These are phyloP conservation scores for Haplosporangium sp. DNA, from an alignment of 371 early-diverging fungal species.

Conservation along the genomic window DNA sequence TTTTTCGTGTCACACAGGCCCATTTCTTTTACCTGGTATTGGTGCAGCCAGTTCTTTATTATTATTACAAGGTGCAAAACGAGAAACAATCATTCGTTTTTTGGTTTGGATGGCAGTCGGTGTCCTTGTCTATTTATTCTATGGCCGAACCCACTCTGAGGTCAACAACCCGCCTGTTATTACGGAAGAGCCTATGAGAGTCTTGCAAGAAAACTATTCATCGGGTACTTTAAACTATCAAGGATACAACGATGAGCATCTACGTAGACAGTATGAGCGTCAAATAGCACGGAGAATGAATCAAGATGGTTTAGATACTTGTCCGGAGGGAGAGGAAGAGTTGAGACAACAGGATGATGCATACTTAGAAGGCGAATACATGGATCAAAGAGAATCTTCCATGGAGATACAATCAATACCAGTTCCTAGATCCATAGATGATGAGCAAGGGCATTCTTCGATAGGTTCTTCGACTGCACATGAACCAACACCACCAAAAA, in stretches of 20 bases:
- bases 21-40: slow-evolving; percentile 37
- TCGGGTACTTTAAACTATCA: slow-evolving; percentile 10
- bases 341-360: neutral
- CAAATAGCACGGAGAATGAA: slow-evolving; percentile 30
- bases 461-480: slow-evolving; percentile 12
- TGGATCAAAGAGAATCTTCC: neutral
- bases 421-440: neutral
- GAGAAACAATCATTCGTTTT: slow-evolving; percentile 39
- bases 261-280: slow-evolving; percentile 40
- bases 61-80: slow-evolving; percentile 38
- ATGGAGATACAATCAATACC: neutral
- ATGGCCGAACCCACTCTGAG: slow-evolving; percentile 47
- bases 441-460: neutral
- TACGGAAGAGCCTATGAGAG: slow-evolving; percentile 38
- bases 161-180: slow-evolving; percentile 46
- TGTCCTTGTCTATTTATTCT: slow-evolving; percentile 35
- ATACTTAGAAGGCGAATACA: neutral
- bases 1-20: slow-evolving; percentile 20
- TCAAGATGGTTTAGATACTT: neutral
- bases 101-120: slow-evolving; percentile 51
- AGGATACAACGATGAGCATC: slow-evolving; percentile 34
- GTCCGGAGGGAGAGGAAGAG: slow-evolving; percentile 5
- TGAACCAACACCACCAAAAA: slow-evolving; percentile 5
- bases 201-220: slow-evolving; percentile 40
- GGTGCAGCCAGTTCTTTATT: slow-evolving; percentile 47